Evolutionary conservation across 345 rosid species (phyloP).

Genomic region (Odontarrhena argentea): DNA sequence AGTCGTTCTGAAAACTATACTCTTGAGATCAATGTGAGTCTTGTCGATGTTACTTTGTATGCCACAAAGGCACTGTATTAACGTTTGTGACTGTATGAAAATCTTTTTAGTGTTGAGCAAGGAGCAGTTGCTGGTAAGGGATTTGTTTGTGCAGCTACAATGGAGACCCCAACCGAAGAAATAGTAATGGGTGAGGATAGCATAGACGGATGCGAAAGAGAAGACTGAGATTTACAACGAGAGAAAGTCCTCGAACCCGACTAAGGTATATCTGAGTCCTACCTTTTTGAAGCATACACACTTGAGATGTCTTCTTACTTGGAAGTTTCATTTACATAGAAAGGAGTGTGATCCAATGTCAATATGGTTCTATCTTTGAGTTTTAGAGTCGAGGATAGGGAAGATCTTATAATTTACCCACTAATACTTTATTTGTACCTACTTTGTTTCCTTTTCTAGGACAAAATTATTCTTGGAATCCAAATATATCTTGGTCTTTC

Average conservation of each 20-base stretch:
- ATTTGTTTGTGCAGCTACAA: too few species aligned
- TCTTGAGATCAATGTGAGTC: too few species aligned
- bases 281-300: too few species aligned
- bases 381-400: slow-evolving; percentile 9
- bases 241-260: too few species aligned
- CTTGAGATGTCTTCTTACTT: too few species aligned
- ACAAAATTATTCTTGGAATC: slow-evolving; percentile 33
- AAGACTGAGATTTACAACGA: too few species aligned
- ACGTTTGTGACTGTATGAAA: not conserved
- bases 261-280: too few species aligned
- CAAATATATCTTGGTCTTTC: not conserved
- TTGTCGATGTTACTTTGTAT: too few species aligned
- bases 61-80: too few species aligned
- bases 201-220: not conserved
- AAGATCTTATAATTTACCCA: slow-evolving; percentile 32
- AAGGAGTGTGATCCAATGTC: not conserved
- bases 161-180: not conserved
- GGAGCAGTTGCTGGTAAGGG: slow-evolving; percentile 35
- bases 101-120: slow-evolving; percentile 45
- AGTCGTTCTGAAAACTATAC: too few species aligned
- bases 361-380: too few species aligned
- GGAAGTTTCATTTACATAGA: not conserved
- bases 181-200: not conserved
- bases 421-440: slow-evolving; percentile 29
- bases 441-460: slow-evolving; percentile 18